A percentile compares a stretch with the other conserved stretches of the same genome.
These are phyloP conservation scores for Hypoxylon sp. DNA, from an alignment of 2,329 filamentous ascomycete genomes.

Conservation along the genomic window DNA sequence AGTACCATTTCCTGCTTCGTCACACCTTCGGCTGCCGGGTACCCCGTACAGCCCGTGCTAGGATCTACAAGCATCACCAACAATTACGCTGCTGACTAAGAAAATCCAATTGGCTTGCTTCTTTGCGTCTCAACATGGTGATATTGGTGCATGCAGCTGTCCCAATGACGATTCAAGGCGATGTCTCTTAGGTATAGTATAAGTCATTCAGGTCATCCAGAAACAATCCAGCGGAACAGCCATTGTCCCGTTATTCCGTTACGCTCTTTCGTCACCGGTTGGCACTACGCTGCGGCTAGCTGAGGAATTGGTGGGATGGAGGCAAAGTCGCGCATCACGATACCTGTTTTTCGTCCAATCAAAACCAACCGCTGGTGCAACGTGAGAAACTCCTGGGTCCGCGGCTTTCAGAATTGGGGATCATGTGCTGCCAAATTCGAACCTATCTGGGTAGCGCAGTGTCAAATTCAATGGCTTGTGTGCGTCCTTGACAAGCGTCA, in stretches of 20 bases:
- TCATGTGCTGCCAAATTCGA: conserved; percentile 24
- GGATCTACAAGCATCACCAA: conserved; percentile 10
- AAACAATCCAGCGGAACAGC: conserved; percentile 10
- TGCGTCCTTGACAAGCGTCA: conserved; percentile 1
- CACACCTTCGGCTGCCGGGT: conserved; percentile 21
- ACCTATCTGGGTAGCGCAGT: conserved; percentile 17
- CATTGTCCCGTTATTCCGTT: conserved; percentile 15
- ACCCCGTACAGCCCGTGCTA: conserved; percentile 15
- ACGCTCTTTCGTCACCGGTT: conserved; percentile 26
- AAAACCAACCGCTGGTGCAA: conserved; percentile 29
- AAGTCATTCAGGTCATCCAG: not conserved
- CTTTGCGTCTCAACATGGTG: conserved; percentile 15
- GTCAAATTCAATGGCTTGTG: conserved; percentile 19
- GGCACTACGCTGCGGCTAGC: conserved; percentile 17
- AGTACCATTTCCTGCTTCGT: conserved; percentile 14
- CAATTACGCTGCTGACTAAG: conserved; percentile 15
- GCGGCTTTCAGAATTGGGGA: conserved; percentile 27
- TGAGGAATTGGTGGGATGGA: conserved; percentile 27
- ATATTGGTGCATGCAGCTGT: conserved; percentile 6
- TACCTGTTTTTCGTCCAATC: conserved; percentile 33
- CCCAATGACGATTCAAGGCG: conserved; percentile 15
- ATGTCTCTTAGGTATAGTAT: not conserved
- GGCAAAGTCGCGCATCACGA: conserved; percentile 35
- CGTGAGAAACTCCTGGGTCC: conserved; percentile 33
- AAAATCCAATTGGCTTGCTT: conserved; percentile 5